Percentiles rank a stretch among this genome's conserved stretches.
Evolutionary conservation across 2,329 filamentous ascomycete genomes (phyloP).

Genomic region (Aspergillus sp.): DNA sequence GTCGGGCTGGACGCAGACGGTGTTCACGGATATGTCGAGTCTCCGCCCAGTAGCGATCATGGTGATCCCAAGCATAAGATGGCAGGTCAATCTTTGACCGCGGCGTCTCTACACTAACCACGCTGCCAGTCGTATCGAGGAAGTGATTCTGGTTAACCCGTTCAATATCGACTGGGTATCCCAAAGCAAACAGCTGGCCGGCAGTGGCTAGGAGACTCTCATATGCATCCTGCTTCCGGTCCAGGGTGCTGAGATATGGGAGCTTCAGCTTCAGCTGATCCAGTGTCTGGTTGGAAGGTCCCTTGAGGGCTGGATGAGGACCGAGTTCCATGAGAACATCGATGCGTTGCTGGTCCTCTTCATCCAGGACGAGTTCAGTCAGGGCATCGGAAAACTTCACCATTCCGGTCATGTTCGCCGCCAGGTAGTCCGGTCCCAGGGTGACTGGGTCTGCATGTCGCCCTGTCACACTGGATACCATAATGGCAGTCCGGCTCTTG

Average conservation of each 20-base stretch:
- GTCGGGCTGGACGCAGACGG: too few species aligned
- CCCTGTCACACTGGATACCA: neutral
- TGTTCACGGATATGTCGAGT: neutral
- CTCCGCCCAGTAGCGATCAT: neutral
- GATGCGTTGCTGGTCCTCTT: neutral
- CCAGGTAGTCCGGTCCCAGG: neutral
- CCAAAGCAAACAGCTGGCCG: neutral
- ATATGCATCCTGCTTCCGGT: neutral
- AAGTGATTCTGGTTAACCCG: neutral
- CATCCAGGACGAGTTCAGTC: neutral
- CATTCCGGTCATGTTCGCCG: neutral
- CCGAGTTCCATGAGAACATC: slow-evolving; percentile 34
- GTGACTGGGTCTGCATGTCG: too few species aligned
- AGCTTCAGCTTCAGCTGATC: neutral
- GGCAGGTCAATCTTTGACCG: neutral
- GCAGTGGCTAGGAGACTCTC: neutral
- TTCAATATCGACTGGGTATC: neutral
- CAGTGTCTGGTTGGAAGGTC: slow-evolving; percentile 27
- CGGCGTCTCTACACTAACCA: too few species aligned
- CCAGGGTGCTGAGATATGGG: neutral
- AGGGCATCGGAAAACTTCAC: neutral
- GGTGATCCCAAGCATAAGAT: neutral
- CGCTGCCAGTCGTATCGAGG: neutral
- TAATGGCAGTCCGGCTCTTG: neutral
- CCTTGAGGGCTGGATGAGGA: slow-evolving; percentile 35